Percentiles rank a stretch among this genome's conserved stretches.
phyloP scores from a whole-genome alignment of 306 rosid genomes.

The Ammopiptanthus mongolicus region DNA sequence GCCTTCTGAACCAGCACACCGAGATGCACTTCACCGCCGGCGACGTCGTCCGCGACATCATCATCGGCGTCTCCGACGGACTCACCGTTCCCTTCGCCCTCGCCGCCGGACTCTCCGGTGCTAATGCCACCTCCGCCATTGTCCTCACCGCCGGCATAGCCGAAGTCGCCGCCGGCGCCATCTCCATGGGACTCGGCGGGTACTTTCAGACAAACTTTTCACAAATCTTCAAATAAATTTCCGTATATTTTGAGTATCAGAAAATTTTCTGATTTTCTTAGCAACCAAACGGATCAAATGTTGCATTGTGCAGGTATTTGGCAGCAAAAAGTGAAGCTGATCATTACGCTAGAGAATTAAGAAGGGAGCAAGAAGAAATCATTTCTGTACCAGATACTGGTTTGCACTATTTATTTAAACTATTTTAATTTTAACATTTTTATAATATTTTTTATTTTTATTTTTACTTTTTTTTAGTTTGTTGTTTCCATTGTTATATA shows the following conservation, averaged over 20 bases:
- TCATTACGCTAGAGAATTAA: slow-evolving; percentile 66
- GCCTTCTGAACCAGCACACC: slow-evolving; percentile 44
- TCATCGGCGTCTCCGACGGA: slow-evolving; percentile 72
- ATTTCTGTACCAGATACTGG: slow-evolving; percentile 74
- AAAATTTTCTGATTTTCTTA: neutral
- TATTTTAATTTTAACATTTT: neutral
- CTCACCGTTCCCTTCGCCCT: slow-evolving; percentile 75
- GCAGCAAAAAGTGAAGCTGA: slow-evolving; percentile 93
- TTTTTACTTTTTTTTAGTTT: neutral
- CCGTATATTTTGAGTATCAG: neutral
- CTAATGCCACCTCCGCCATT: slow-evolving; percentile 57
- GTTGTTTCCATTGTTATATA: too few relatives aligned
- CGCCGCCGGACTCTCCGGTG: slow-evolving; percentile 70
- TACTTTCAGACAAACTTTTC: neutral
- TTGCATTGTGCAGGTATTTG: slow-evolving; percentile 52
- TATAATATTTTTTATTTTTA: neutral
- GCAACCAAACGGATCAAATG: neutral
- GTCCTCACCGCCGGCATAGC: slow-evolving; percentile 75
- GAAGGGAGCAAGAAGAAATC: slow-evolving; percentile 84
- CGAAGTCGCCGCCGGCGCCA: slow-evolving; percentile 71
- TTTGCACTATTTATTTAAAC: neutral
- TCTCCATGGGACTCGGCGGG: slow-evolving; percentile 91
- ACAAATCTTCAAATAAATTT: neutral
- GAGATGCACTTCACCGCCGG: slow-evolving; percentile 74
- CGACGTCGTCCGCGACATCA: slow-evolving; percentile 58